phyloP scores from a whole-genome alignment of 805 yeast genomes.

The Saitoella complicata region DNA sequence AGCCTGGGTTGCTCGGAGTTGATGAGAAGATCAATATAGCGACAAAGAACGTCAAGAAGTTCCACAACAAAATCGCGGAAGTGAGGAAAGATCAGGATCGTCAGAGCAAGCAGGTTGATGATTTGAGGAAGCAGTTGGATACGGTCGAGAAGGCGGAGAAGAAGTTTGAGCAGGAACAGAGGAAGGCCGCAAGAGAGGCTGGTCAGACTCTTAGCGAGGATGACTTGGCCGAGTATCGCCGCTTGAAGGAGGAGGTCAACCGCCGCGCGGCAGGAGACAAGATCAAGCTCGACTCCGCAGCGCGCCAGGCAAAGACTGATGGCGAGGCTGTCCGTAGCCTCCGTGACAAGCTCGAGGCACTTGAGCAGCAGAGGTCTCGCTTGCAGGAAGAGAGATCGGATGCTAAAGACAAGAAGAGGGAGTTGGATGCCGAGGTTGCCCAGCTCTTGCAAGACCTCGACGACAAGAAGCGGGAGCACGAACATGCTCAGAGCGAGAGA shows the following conservation, averaged over 20 bases:
- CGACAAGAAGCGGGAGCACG: constrained; percentile 13
- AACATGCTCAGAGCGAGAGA: constrained; percentile 2
- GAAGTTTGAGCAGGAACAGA: constrained; percentile 24
- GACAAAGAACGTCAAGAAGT: constrained; percentile 28
- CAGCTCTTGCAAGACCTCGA: constrained; percentile 14
- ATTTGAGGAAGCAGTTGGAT: constrained; percentile 32
- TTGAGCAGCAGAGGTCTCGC: constrained; percentile 6
- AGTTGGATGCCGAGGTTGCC: constrained; percentile 10
- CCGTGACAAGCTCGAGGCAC: constrained; percentile 10
- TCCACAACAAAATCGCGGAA: constrained; percentile 33
- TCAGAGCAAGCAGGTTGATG: constrained; percentile 30
- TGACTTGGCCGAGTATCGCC: constrained; percentile 41
- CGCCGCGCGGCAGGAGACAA: constrained; percentile 15
- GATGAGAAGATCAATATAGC: constrained; percentile 38
- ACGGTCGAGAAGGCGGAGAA: constrained; percentile 28
- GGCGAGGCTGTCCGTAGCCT: constrained; percentile 13
- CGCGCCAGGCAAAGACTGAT: constrained; percentile 14
- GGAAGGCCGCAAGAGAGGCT: constrained; percentile 18
- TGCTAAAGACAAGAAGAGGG: constrained; percentile 25
- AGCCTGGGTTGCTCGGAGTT: constrained; percentile 43
- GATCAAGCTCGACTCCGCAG: constrained; percentile 11
- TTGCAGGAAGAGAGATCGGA: constrained; percentile 22
- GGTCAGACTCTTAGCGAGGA: constrained; percentile 30
- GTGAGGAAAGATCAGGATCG: constrained; percentile 35
- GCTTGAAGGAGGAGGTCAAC: constrained; percentile 35